Conservation (phyloP, 176 grass and related monocot genomes). For the Oropetium thomaeum region DNA sequence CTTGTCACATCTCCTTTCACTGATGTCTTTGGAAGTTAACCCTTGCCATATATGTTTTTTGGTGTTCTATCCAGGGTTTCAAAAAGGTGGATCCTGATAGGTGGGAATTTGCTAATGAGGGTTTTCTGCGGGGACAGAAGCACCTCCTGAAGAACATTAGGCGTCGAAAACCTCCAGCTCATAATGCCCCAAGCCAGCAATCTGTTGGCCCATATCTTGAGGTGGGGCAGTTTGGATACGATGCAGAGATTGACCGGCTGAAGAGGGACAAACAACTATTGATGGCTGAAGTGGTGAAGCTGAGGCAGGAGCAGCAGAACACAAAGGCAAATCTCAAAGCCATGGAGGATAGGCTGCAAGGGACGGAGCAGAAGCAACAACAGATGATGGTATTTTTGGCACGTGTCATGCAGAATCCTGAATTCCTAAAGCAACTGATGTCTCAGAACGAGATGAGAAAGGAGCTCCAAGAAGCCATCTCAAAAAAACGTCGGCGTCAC, state of each 20-base stretch:
- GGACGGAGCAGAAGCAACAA: constrained; percentile 81
- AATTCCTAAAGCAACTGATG: constrained; percentile 67
- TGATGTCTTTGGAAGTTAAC: constrained; percentile 9
- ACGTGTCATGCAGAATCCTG: constrained; percentile 63
- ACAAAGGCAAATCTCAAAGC: constrained; percentile 62
- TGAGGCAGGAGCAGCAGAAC: constrained; percentile 90
- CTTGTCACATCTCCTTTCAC: constrained; percentile 8
- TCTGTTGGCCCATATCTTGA: constrained; percentile 67
- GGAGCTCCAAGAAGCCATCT: constrained; percentile 79
- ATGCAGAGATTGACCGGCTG: constrained; percentile 64
- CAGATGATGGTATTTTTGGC: constrained; percentile 88
- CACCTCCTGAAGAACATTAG: constrained; percentile 86
- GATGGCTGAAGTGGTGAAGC: constrained; percentile 81
- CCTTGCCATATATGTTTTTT: background rate
- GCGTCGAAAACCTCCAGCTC: constrained; percentile 54
- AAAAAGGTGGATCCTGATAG: constrained; percentile 91
- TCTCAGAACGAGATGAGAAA: constrained; percentile 63
- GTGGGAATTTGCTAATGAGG: constrained; percentile 95
- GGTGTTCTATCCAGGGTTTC: constrained; percentile 64
- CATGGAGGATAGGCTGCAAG: constrained; percentile 81
- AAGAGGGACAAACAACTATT: constrained; percentile 79
- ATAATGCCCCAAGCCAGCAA: constrained; percentile 54
- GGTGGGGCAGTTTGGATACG: constrained; percentile 78
- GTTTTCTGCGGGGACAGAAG: constrained; percentile 77
- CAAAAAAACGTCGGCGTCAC: constrained; percentile 69